Conservation (phyloP, 805 yeast species). For the Ogataea siamensis region DNA sequence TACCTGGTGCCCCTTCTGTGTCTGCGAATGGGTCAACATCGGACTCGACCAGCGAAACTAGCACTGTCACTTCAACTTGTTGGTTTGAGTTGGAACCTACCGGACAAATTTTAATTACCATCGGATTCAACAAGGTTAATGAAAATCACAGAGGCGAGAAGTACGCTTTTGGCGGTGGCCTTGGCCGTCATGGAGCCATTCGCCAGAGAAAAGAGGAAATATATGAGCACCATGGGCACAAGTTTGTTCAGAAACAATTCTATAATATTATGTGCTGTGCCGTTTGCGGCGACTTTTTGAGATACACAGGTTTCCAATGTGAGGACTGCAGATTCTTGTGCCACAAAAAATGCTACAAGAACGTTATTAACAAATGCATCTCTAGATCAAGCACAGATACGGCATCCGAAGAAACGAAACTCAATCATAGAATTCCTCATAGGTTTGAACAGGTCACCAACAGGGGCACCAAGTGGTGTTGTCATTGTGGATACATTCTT, state of each 20-base stretch:
- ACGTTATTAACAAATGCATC: conserved; percentile 80
- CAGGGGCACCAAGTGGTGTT: conserved; percentile 98
- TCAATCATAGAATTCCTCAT: conserved; percentile 96
- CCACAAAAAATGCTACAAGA: conserved; percentile 77
- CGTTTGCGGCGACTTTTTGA: conserved; percentile 90
- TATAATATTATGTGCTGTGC: conserved; percentile 98
- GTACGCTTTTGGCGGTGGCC: conserved; percentile 54
- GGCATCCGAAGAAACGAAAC: conserved; percentile 71
- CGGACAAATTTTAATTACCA: conserved; percentile 78
- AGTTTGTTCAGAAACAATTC: conserved; percentile 91
- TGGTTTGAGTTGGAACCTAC: conserved; percentile 95
- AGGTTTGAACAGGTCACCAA: conserved; percentile 90
- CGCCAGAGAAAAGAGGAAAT: conserved; percentile 89
- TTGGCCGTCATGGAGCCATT: conserved; percentile 97
- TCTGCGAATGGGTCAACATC: conserved; percentile 16
- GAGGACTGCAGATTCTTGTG: conserved; percentile 80
- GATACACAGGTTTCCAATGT: conserved; percentile 84
- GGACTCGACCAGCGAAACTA: conserved; percentile 12
- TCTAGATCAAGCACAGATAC: conserved; percentile 69
- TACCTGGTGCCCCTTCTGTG: conserved; percentile 13
- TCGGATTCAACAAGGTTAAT: conserved; percentile 71
- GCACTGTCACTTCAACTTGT: conserved; percentile 52
- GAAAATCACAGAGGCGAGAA: conserved; percentile 45
- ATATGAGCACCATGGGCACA: conserved; percentile 95
- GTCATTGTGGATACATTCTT: conserved; percentile 95